Evolutionary conservation across 176 grass and related monocot genomes (phyloP), one percentile per base, ranked within the genome.

Genomic region (Raddia guianensis): DNA sequence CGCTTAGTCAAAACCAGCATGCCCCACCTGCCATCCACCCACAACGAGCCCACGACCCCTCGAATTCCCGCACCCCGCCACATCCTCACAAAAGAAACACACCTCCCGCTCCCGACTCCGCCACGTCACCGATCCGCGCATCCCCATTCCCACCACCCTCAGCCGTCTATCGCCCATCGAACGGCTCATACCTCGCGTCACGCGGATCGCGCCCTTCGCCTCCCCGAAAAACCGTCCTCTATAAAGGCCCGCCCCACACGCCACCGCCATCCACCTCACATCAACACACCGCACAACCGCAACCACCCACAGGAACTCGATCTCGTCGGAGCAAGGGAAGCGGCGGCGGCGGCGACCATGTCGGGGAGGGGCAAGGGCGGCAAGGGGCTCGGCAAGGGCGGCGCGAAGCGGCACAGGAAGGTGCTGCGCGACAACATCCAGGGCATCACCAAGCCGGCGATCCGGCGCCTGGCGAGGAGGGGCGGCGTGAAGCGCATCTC

Each of bases 401-500:
- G 94, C 7, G 91, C 94, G 0, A 97, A 97, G 91, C 78, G 94
- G 0, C 94, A 97, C 75, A 45, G 94, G 62, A 97, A 97, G 87
- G 91, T 97, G 49, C 91, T 97, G 6, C 91, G 94, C 6, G 94
- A 97, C 70, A 97, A 97, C 91, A 97, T 97, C 77, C 91, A 97
- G 91, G 91, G 94, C 0, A 97, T 97, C 79, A 97, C 94, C 34
- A 97, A 97, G 91, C 94, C 94, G 70, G 91, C 94, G 44, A 97
- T 97, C 48, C 84, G 90, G 8, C 76, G 95, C 1, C 74, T 94
- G 69, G 95, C 95, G 11, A 63, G 90, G 8, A 73, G 95, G 13
- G 95, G 95, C 4, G 92, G 95, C 69, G 95, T 98, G 49, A 98
- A 98, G 88, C 92, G 95, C 85, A 98, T 98, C 83, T 89, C 82